Percentiles rank a stretch among this genome's conserved stretches.
phyloP scores from a whole-genome alignment of 306 rosid species.

The Purshia tridentata region DNA sequence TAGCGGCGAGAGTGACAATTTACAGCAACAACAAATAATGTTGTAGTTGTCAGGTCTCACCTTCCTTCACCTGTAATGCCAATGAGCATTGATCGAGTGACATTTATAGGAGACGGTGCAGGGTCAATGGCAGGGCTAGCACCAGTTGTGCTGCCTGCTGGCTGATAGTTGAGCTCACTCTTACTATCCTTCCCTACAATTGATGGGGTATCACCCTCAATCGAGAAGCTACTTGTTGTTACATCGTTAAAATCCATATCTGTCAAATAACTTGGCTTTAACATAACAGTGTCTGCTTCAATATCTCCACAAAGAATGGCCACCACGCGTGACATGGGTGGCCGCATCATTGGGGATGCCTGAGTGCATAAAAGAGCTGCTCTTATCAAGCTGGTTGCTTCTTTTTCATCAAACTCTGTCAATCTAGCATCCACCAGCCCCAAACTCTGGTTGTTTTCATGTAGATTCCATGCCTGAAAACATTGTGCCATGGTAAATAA shows the following conservation, averaged over 20 bases:
- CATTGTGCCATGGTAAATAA: background rate
- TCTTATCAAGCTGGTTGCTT: conserved; percentile 20
- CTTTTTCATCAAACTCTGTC: conserved; percentile 8
- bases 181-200: background rate
- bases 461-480: conserved; percentile 27
- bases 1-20: background rate
- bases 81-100: background rate
- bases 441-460: conserved; percentile 13
- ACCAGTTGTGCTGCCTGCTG: background rate
- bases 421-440: conserved; percentile 26
- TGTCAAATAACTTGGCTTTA: conserved; percentile 33
- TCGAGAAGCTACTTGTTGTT: conserved; percentile 15
- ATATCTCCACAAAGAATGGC: conserved; percentile 27
- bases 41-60: background rate
- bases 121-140: background rate
- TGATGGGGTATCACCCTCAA: background rate
- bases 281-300: conserved; percentile 11
- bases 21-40: background rate
- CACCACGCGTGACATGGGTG: conserved; percentile 34
- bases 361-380: conserved; percentile 30
- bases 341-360: conserved; percentile 23
- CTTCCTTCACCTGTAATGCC: conserved; percentile 23
- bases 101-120: conserved; percentile 13
- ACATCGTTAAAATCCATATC: conserved; percentile 23
- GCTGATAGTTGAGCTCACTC: background rate